Evolutionary conservation across 2,329 filamentous ascomycete species (phyloP), one percentile per base, ranked within the genome.

Genomic region (Penicillium sp.): DNA sequence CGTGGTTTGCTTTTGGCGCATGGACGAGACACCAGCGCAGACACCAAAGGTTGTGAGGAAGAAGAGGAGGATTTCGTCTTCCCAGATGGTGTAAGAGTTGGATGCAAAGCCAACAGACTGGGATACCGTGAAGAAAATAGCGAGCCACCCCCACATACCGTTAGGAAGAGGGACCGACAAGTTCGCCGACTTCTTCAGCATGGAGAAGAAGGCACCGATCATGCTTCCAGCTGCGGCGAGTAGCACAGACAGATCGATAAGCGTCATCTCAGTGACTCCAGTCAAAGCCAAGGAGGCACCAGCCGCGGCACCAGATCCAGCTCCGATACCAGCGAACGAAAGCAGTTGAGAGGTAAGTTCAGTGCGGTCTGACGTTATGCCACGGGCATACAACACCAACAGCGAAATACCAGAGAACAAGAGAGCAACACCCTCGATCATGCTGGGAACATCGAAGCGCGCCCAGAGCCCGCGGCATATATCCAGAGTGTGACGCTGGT

Each of bases 11-110:
- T 84, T 80, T 57, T 91, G 85, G 14, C 89, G 84, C 63, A 95
- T 80, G 0, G 92, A 92, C 2, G 87, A 85, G 11, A 90, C 72
- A 11, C 88, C 81, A 31, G 87, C 83, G n/a, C 87, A 79, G 6
- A 91, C 72, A 27, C 91, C 92, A 67, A 97, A 96, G 0, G 92
- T 94, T 2, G 85, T 84, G 52, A 96, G 82, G 74, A 97, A 92
- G 75, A 95, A 96, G 3, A 96, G 79, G 4, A 96, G 80, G 50
- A 96, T 96, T 13, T 90, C 89, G 66, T 99, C 94, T 74, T 99
- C 94, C 92, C 94, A 99, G 60, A 99, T 96, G 0, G 92, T 97
- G 73, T 92, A 99, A 0, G 94, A 99, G 73, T 99, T 99, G 3
- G 94, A 94, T 0, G 92, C 92, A 69, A 97, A 99, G 7, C 94